Conservation (phyloP, 768 basidiomycete genomes). For the Trametes cinnabarina region DNA sequence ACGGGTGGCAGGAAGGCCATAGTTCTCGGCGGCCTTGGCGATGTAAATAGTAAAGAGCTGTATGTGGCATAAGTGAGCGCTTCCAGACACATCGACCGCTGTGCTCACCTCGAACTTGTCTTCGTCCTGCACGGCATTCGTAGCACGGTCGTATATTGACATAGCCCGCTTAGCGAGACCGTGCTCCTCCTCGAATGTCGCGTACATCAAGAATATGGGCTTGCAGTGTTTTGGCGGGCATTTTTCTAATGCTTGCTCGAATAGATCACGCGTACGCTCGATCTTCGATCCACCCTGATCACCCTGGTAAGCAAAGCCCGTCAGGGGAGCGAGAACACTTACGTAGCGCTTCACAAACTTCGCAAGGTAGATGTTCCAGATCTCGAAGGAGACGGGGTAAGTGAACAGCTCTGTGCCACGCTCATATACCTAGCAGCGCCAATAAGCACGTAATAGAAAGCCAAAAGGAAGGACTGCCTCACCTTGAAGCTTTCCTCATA, state of each 20-base stretch:
- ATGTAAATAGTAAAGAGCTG: conserved; percentile 98
- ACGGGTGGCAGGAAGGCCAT: conserved; percentile 92
- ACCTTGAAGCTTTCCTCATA: conserved; percentile 99
- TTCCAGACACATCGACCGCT: not conserved
- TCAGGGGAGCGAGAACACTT: conserved; percentile 31
- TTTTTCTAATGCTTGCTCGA: conserved; percentile 96
- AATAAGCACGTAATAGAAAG: not conserved
- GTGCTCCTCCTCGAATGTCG: conserved; percentile 91
- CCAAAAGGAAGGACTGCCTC: conserved; percentile 4
- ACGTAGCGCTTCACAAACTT: conserved; percentile 98
- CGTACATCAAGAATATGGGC: conserved; percentile 92
- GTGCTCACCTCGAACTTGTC: conserved; percentile 89
- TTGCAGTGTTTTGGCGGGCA: conserved; percentile 95
- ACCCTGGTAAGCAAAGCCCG: not conserved
- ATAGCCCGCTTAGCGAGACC: conserved; percentile 96
- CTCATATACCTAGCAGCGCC: conserved; percentile 73
- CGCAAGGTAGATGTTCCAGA: conserved; percentile 98
- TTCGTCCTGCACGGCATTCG: conserved; percentile 77
- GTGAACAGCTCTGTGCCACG: conserved; percentile 96
- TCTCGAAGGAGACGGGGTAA: conserved; percentile 96
- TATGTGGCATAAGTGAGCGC: not conserved
- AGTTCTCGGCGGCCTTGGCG: conserved; percentile 93
- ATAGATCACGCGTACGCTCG: conserved; percentile 94
- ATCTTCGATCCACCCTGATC: conserved; percentile 85
- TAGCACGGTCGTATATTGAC: conserved; percentile 93